phyloP scores from a whole-genome alignment of 176 grass and related monocot genomes.

The Phoenix dactylifera region DNA sequence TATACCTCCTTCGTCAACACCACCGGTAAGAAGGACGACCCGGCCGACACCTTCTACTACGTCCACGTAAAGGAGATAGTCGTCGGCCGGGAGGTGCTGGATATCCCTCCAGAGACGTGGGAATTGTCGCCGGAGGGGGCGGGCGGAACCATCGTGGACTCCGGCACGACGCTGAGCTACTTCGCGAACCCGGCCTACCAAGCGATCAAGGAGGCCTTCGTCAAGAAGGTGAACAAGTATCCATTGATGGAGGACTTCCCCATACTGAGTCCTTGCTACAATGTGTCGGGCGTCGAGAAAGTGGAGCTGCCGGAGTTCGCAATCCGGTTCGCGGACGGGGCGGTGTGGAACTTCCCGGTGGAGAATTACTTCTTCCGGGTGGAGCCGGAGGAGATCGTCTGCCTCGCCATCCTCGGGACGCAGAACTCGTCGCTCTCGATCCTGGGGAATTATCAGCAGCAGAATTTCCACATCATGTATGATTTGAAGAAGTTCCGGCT shows the following conservation, averaged over 20 bases:
- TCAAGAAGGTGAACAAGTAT: constrained; percentile 42
- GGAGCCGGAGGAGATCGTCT: constrained; percentile 50
- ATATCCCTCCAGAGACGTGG: constrained; percentile 30
- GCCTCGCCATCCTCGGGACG: constrained; percentile 66
- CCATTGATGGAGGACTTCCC: constrained; percentile 45
- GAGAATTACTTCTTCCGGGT: constrained; percentile 93
- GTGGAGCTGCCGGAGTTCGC: constrained; percentile 67
- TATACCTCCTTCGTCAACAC: constrained; percentile 61
- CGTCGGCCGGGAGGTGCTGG: constrained; percentile 44
- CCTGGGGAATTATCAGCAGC: constrained; percentile 92
- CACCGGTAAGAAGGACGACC: background rate
- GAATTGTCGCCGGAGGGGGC: constrained; percentile 36
- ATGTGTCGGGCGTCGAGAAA: constrained; percentile 46
- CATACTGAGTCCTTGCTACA: constrained; percentile 78
- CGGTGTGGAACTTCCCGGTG: constrained; percentile 69
- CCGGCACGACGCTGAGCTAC: constrained; percentile 92
- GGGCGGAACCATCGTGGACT: constrained; percentile 89
- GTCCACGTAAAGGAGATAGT: constrained; percentile 42
- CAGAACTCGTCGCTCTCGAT: constrained; percentile 50
- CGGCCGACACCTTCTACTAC: constrained; percentile 86
- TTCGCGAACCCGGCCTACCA: constrained; percentile 69
- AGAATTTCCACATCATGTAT: constrained; percentile 88
- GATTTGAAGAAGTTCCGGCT: constrained; percentile 53
- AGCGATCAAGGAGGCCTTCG: constrained; percentile 55
- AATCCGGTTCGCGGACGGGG: constrained; percentile 58